phyloP scores from a whole-genome alignment of 2,329 filamentous ascomycete species.

The Leptosphaerulina australis region DNA sequence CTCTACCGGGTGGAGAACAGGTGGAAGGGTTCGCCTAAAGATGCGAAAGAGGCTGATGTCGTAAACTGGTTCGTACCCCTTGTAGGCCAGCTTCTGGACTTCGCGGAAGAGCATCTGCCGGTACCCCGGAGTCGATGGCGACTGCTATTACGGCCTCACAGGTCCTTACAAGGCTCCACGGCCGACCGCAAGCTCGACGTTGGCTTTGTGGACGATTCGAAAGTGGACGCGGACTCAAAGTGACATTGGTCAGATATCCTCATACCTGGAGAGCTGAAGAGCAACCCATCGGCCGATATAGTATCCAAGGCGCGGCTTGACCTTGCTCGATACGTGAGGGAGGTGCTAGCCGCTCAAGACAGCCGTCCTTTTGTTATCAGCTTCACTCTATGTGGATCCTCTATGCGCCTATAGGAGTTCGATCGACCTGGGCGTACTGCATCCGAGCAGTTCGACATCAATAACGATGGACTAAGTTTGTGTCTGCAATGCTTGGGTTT shows the following conservation, averaged over 20 bases:
- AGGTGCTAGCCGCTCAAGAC: slow-evolving; percentile 49
- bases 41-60: slow-evolving; percentile 28
- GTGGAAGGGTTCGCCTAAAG: slow-evolving; percentile 29
- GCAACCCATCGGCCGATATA: slow-evolving; percentile 51
- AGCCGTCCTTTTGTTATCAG: slow-evolving; percentile 52
- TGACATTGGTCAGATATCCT: slow-evolving; percentile 53
- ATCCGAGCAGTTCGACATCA: no score
- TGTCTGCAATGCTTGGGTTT: no score
- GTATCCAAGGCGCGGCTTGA: slow-evolving; percentile 43
- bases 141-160: slow-evolving; percentile 26
- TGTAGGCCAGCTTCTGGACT: slow-evolving; percentile 23
- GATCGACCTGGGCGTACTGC: slow-evolving; percentile 55
- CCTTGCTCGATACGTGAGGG: slow-evolving; percentile 53
- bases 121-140: slow-evolving; percentile 18
- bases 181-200: slow-evolving; percentile 31
- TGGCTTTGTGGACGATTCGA: not conserved
- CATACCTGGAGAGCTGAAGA: slow-evolving; percentile 56
- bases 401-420: slow-evolving; percentile 57
- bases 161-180: slow-evolving; percentile 19
- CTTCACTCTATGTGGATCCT: slow-evolving; percentile 56
- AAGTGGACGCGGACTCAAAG: slow-evolving; percentile 5
- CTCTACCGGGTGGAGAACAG: slow-evolving; percentile 27
- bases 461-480: no score
- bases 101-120: slow-evolving; percentile 21
- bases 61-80: slow-evolving; percentile 27